Percentiles rank a stretch among this genome's conserved stretches.
These are phyloP conservation scores for Bruguiera gymnorhiza DNA, from an alignment of 345 rosid species.

Conservation along the genomic window DNA sequence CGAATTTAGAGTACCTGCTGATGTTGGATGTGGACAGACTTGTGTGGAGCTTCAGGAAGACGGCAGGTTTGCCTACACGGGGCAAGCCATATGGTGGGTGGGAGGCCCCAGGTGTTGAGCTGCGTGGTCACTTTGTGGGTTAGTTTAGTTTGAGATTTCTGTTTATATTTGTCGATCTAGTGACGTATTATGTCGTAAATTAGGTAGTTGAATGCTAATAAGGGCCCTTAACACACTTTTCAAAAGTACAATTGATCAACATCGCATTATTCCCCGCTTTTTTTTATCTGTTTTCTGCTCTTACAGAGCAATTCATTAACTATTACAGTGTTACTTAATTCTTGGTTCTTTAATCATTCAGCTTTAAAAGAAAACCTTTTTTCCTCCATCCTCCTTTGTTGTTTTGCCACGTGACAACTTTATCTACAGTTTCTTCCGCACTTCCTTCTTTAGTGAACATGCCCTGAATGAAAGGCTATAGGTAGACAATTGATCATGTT, in stretches of 20 bases:
- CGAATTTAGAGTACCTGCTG: constrained; percentile 80
- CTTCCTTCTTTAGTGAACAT: too few relatives aligned
- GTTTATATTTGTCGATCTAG: background rate
- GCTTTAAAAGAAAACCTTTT: too few relatives aligned
- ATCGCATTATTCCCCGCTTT: constrained; percentile 5
- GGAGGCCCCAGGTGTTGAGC: constrained; percentile 65
- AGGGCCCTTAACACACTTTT: constrained; percentile 6
- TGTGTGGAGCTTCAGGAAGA: constrained; percentile 81
- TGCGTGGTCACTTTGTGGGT: constrained; percentile 98
- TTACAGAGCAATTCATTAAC: too few relatives aligned
- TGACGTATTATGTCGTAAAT: too few relatives aligned
- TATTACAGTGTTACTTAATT: too few relatives aligned
- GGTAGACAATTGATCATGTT: too few relatives aligned
- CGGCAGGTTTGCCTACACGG: constrained; percentile 62
- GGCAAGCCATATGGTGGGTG: constrained; percentile 79
- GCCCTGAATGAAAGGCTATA: too few relatives aligned
- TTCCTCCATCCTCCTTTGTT: too few relatives aligned
- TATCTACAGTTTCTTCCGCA: background rate
- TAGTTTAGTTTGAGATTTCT: constrained; percentile 21
- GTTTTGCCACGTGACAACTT: background rate
- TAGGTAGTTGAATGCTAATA: background rate
- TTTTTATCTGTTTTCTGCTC: background rate
- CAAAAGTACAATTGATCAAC: constrained; percentile 5
- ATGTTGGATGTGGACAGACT: constrained; percentile 74
- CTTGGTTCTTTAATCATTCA: too few relatives aligned